phyloP scores from a whole-genome alignment of 2,329 filamentous ascomycete genomes.

The Cladobotryum protrusum region DNA sequence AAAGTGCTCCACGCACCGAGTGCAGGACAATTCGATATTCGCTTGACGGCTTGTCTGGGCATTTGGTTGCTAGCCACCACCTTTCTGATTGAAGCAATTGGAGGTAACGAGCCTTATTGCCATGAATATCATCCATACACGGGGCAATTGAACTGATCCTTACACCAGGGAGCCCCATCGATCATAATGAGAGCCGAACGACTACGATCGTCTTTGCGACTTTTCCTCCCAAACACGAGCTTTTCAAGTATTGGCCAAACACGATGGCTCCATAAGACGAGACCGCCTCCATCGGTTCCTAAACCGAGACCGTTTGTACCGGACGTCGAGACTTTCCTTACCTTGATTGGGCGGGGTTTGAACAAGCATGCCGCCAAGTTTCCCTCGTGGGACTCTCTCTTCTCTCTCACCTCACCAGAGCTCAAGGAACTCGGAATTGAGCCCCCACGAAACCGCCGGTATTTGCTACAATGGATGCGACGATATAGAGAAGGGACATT shows the following conservation, averaged over 20 bases:
- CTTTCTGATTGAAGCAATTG: background rate
- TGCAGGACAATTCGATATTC: background rate
- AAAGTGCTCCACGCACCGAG: background rate
- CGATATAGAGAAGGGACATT: slow-evolving; percentile 72
- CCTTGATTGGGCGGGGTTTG: slow-evolving; percentile 82
- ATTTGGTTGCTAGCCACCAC: background rate
- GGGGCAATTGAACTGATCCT: background rate
- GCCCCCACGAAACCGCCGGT: slow-evolving; percentile 72
- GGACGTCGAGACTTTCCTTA: slow-evolving; percentile 79
- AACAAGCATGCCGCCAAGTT: slow-evolving; percentile 80
- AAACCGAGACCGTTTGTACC: slow-evolving; percentile 78
- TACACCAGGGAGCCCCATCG: background rate
- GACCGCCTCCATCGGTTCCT: slow-evolving; percentile 45
- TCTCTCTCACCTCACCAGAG: slow-evolving; percentile 70
- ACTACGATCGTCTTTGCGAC: slow-evolving; percentile 27
- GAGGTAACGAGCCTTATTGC: background rate
- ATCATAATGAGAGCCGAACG: slow-evolving; percentile 27
- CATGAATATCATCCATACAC: background rate
- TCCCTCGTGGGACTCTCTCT: slow-evolving; percentile 83
- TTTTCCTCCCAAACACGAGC: slow-evolving; percentile 26
- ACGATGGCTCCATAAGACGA: slow-evolving; percentile 39
- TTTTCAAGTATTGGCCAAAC: slow-evolving; percentile 30
- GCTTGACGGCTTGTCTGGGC: too few relatives aligned
- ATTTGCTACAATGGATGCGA: slow-evolving; percentile 82
- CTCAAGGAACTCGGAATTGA: slow-evolving; percentile 81